Evolutionary conservation across 345 rosid genomes (phyloP).

Genomic region (Trapa bicornis): DNA sequence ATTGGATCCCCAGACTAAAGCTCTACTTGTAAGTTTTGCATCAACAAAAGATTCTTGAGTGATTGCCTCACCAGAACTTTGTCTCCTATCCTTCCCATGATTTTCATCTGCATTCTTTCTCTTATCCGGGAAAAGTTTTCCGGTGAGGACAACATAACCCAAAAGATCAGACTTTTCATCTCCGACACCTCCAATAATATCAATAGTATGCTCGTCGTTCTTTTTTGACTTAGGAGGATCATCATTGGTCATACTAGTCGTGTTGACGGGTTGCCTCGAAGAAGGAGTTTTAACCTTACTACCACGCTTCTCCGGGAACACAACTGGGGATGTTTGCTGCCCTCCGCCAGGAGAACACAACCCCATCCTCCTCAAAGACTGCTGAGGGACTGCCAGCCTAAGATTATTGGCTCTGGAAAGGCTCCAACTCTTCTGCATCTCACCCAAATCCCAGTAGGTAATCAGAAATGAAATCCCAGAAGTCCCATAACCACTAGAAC

Average conservation of each 20-base stretch:
- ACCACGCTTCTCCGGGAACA: constrained; percentile 73
- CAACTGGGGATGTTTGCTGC: constrained; percentile 73
- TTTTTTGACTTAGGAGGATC: constrained; percentile 36
- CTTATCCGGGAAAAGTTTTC: constrained; percentile 68
- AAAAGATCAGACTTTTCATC: constrained; percentile 88
- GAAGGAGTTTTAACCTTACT: constrained; percentile 53
- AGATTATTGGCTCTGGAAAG: constrained; percentile 18
- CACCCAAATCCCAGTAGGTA: neutral
- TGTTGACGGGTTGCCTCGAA: constrained; percentile 25
- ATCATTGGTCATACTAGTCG: constrained; percentile 12
- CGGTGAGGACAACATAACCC: constrained; percentile 59
- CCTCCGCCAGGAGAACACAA: constrained; percentile 48
- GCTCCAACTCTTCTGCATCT: constrained; percentile 40
- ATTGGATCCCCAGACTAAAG: constrained; percentile 72
- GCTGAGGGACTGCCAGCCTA: constrained; percentile 33
- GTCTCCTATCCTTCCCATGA: constrained; percentile 16
- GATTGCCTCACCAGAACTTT: constrained; percentile 27
- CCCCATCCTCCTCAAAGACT: constrained; percentile 64
- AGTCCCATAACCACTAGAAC: neutral
- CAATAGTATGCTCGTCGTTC: constrained; percentile 52
- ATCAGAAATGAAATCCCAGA: neutral
- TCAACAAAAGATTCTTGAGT: constrained; percentile 36
- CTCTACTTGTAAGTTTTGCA: constrained; percentile 78
- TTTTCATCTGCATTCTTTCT: constrained; percentile 30
- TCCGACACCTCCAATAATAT: constrained; percentile 40